phyloP scores from a whole-genome alignment of 257 asterid species.

The Plectranthus barbatus region DNA sequence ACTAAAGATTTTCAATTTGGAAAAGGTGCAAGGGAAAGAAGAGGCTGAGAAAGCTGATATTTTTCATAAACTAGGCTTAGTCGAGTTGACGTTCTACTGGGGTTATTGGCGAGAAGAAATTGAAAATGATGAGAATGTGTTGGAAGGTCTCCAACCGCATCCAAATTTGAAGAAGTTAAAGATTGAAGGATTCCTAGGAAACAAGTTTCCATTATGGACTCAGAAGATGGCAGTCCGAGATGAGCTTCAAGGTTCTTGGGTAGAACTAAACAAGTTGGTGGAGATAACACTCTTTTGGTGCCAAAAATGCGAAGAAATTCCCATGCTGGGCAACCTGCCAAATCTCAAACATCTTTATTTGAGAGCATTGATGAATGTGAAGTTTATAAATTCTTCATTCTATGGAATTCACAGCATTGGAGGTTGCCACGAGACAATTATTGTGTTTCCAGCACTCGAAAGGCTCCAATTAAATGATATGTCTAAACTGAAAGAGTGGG shows the following conservation, averaged over 20 bases:
- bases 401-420: too few relatives aligned
- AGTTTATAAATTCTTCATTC: background rate
- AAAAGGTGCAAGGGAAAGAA: background rate
- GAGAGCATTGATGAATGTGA: background rate
- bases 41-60: background rate
- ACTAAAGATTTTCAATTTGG: background rate
- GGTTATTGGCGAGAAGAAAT: too few relatives aligned
- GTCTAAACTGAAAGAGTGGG: too few relatives aligned
- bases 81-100: background rate
- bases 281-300: background rate
- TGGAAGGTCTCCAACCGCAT: constrained; percentile 4
- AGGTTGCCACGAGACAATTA: too few relatives aligned
- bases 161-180: background rate
- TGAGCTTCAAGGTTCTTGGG: background rate
- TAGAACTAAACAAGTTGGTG: background rate
- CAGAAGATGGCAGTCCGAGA: background rate
- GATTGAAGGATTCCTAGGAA: background rate
- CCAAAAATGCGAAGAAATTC: background rate
- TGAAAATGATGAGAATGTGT: background rate
- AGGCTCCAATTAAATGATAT: too few relatives aligned
- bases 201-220: background rate
- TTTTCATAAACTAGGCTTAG: background rate
- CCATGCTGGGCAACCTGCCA: background rate
- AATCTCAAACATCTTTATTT: background rate
- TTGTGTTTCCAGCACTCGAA: too few relatives aligned